phyloP scores from a whole-genome alignment of 192 early-diverging fungal genomes.

The Dissophora ornata region DNA sequence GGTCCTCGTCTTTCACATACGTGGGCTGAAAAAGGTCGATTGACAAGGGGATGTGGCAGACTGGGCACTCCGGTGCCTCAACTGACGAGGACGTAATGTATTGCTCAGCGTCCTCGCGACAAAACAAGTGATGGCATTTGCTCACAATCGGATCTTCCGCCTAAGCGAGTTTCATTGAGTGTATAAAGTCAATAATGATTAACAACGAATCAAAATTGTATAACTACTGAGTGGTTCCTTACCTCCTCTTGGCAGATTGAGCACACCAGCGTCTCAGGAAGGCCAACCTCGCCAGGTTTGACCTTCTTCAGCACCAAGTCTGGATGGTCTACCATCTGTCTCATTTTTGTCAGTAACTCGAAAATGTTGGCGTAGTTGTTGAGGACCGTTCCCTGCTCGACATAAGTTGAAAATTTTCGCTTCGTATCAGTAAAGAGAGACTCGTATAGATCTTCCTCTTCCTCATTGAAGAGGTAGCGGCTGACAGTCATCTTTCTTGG shows the following conservation, averaged over 20 bases:
- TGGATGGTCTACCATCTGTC: slow-evolving; percentile 93
- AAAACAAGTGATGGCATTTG: slow-evolving; percentile 92
- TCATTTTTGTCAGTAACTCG: slow-evolving; percentile 88
- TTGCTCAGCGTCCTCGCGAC: slow-evolving; percentile 81
- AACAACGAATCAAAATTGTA: too few species aligned
- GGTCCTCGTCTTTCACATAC: slow-evolving; percentile 52
- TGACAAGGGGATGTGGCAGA: slow-evolving; percentile 78
- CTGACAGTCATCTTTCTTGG: slow-evolving; percentile 84
- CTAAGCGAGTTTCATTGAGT: slow-evolving; percentile 1
- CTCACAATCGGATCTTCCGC: slow-evolving; percentile 86
- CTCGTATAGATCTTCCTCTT: slow-evolving; percentile 91
- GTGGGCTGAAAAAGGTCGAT: slow-evolving; percentile 79
- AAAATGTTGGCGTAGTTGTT: slow-evolving; percentile 97
- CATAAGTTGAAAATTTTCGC: slow-evolving; percentile 85
- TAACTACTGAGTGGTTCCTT: too few species aligned
- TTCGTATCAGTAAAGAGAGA: slow-evolving; percentile 81
- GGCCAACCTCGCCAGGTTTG: slow-evolving; percentile 63
- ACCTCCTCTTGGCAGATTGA: slow-evolving; percentile 86
- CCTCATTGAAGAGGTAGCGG: slow-evolving; percentile 86
- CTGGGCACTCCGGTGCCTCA: slow-evolving; percentile 74
- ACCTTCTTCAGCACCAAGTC: slow-evolving; percentile 75
- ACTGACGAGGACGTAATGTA: slow-evolving; percentile 44
- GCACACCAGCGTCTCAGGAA: slow-evolving; percentile 76
- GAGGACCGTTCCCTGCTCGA: slow-evolving; percentile 80
- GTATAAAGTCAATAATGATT: background rate